Base-by-base conservation (phyloP, 768 basidiomycete genomes). In the Mycena haematopus region DNA sequence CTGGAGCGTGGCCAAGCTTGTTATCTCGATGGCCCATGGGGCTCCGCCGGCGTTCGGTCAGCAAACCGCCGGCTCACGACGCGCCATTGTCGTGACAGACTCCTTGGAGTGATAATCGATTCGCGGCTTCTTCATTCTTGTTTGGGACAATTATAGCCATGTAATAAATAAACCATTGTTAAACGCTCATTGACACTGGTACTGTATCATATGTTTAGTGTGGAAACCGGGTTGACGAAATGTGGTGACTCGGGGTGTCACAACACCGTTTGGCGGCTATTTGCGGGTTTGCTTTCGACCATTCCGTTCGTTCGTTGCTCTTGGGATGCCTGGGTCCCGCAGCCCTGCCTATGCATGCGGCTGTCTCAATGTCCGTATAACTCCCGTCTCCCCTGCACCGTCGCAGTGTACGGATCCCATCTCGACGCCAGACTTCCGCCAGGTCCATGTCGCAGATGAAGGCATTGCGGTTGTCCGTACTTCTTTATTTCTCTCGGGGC, bases 361-460 rank as follows among this genome's bases (percentile, higher is more conserved):
- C 71, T 92, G 91, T 68, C 83, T 92, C 61, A 92, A 92, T 70
- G 80, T 92, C 49, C 84, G 83, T 65, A 82, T 91, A 63, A 76
- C 73, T 46, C 72, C 79, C 10, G 73, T 73, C 27, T 76, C 75
- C 40, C 66, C 40, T 19, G 19, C 19, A 8, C 19, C 17, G 19
- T n/a, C 40, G 31, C 79, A 59, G 73, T 76, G 55, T 68, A 72
- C 64, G 22, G 44, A 45, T 8, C 56, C 52, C 2, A 36, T 49
- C 25, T 42, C 57, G 36, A 60, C 63, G 66, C 70, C 55, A 70
- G 78, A 81, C 47, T 90, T 84, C 73, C 71, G 72, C 21, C 79
- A 80, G 59, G 78, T 89, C 38, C 86, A 84, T 71, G 87, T 90
- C 52, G 87, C 83, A 19, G 86, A 90, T 58, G 82, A 87, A 50